Conservation (phyloP, 2,329 filamentous ascomycete species). For the Pyricularia pennisetigena region DNA sequence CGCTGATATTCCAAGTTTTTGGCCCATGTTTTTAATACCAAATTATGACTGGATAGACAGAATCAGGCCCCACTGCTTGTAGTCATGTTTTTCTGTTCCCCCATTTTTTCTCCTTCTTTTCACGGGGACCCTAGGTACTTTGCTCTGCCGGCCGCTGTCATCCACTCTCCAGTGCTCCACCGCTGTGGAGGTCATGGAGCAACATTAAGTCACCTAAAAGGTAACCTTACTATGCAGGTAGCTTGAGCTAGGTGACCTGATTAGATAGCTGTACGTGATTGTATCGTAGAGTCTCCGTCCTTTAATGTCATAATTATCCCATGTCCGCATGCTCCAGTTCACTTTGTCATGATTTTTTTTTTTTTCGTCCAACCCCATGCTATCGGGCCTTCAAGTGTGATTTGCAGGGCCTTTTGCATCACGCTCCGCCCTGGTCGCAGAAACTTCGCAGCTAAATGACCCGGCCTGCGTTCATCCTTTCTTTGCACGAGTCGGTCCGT, state of each 20-base stretch:
- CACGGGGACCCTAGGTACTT: not conserved
- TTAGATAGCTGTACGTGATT: not conserved
- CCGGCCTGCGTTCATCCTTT: not conserved
- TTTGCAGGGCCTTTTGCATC: not conserved
- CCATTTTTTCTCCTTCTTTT: no score
- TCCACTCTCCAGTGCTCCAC: not conserved
- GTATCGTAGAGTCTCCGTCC: not conserved
- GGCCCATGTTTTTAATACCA: not conserved
- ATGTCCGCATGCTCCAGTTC: not conserved
- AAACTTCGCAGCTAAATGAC: not conserved
- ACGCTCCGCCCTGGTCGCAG: not conserved
- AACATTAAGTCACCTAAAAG: not conserved
- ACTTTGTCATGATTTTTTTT: not conserved
- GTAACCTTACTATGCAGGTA: not conserved
- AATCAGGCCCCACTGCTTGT: not conserved
- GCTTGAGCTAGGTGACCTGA: not conserved
- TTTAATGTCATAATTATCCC: not conserved
- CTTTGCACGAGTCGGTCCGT: not conserved
- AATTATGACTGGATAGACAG: not conserved
- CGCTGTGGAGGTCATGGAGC: not conserved
- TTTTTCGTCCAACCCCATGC: no score
- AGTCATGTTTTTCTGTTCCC: not conserved
- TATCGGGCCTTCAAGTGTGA: not conserved
- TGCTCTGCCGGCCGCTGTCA: not conserved
- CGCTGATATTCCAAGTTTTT: not conserved